Evolutionary conservation across 106 monocot species (phyloP), one percentile per base, ranked within the genome.

Genomic region (Dioscorea zingiberensis): DNA sequence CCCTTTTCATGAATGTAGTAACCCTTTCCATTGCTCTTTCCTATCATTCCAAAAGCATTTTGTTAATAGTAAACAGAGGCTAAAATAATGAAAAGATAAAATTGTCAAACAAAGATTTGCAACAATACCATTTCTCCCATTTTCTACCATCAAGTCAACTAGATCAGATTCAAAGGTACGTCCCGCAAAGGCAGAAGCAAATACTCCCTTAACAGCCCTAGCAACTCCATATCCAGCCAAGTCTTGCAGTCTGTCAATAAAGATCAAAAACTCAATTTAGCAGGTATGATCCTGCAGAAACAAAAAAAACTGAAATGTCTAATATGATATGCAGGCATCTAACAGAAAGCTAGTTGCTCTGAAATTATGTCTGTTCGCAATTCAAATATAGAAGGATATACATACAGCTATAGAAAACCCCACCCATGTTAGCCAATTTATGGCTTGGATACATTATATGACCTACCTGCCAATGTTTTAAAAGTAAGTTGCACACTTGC

Each of bases 221-320:
- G 91, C 85, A 59, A 97, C 97, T 54, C 91, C 97, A 82, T 92
- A 97, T 55, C 97, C 97, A 75, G 91, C 69, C 69, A 97, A 28
- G 74, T 97, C 97, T 73, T 82, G 78, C 17, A 94, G 80, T 70
- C 94, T 94, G 54, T 47, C 59, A 73, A 71, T 48, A 17, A n/a
- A 32, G 38, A 38, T 30, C 30, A 38, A 38, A 38, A 38, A 38
- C 0, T 38, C 1, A 38, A 38, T 38, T 38, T 38, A 38, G 10
- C 38, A 38, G 38, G 38, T 38, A 6, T 8, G 38, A 38, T 38
- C 38, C 6, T 38, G 38, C 38, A 38, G 10, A 38, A 38, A 38
- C 38, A 38, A 38, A 10, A 38, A 38, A 10, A 38, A 38, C 38
- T 8, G 10, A 38, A 38, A 38, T 38, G 38, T 38, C 38, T 38